These are phyloP conservation scores for Chenopodium formosanum DNA, from an alignment of 148 eudicot species.

Conservation along the genomic window DNA sequence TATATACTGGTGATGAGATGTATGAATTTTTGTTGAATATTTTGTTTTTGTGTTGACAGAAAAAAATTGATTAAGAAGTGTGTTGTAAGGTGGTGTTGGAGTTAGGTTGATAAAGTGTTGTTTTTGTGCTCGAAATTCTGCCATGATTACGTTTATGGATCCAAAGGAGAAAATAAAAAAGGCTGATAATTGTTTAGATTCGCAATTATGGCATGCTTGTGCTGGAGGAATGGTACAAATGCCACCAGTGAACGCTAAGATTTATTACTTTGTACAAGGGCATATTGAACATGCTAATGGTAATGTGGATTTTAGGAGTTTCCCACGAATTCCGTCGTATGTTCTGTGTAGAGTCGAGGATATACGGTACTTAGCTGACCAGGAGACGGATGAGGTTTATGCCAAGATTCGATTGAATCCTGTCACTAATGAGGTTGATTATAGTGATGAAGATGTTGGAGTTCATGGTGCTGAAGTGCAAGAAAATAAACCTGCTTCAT, in stretches of 20 bases:
- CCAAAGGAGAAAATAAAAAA: slow-evolving; percentile 66
- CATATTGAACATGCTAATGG: slow-evolving; percentile 79
- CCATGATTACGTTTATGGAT: slow-evolving; percentile 81
- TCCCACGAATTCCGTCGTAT: slow-evolving; percentile 58
- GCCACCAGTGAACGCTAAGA: slow-evolving; percentile 60
- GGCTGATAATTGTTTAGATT: slow-evolving; percentile 65
- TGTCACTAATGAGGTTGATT: slow-evolving; percentile 34
- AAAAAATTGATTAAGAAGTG: slow-evolving; percentile 18
- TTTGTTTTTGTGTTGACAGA: slow-evolving; percentile 13
- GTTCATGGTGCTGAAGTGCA: slow-evolving; percentile 37
- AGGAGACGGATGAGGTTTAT: slow-evolving; percentile 82
- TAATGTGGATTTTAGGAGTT: slow-evolving; percentile 54
- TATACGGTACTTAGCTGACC: slow-evolving; percentile 76
- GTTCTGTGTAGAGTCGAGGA: slow-evolving; percentile 57
- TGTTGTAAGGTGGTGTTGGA: slow-evolving; percentile 7
- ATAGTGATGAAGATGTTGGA: slow-evolving; percentile 43
- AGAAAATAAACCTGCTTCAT: slow-evolving; percentile 70
- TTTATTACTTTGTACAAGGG: slow-evolving; percentile 84
- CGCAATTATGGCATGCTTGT: slow-evolving; percentile 98
- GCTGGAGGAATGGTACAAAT: slow-evolving; percentile 98
- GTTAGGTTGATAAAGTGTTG: slow-evolving; percentile 22
- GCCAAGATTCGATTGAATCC: slow-evolving; percentile 62
- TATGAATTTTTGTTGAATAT: slow-evolving; percentile 1
- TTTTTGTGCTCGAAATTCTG: slow-evolving; percentile 14
- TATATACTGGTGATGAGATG: slow-evolving; percentile 12